Conservation (phyloP, 1,139 yeast species). For the Cylindricascospora bacillispora region DNA sequence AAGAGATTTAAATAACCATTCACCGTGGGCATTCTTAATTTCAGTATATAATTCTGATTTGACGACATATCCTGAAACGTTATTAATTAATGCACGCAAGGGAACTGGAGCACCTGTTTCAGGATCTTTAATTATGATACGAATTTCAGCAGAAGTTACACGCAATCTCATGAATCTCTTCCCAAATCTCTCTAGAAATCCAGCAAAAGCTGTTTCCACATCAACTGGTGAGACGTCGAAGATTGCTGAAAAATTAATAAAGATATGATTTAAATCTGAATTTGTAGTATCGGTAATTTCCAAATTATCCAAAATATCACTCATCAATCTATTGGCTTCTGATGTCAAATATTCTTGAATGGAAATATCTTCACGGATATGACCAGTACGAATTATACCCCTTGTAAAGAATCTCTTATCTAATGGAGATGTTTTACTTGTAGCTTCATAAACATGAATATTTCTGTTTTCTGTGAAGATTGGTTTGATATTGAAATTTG, state of each 20-base stretch:
- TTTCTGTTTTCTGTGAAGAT: conserved; percentile 94
- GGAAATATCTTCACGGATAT: conserved; percentile 81
- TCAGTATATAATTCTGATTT: conserved; percentile 91
- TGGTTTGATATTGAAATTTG: conserved; percentile 89
- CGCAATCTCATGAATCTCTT: conserved; percentile 93
- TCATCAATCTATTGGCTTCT: conserved; percentile 91
- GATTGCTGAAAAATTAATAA: conserved; percentile 90
- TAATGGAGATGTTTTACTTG: conserved; percentile 84
- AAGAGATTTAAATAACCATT: conserved; percentile 92
- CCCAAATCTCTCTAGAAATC: conserved; percentile 94
- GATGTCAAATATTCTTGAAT: conserved; percentile 90
- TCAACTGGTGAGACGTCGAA: conserved; percentile 90
- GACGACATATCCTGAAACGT: conserved; percentile 94
- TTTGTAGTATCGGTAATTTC: conserved; percentile 91
- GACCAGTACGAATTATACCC: conserved; percentile 94
- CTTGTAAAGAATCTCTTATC: conserved; percentile 94
- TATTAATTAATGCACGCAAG: conserved; percentile 88
- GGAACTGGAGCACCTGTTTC: conserved; percentile 84
- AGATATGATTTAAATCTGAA: conserved; percentile 91
- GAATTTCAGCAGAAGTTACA: conserved; percentile 92
- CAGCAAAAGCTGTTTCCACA: conserved; percentile 95
- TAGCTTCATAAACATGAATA: conserved; percentile 93
- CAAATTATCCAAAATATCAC: conserved; percentile 86
- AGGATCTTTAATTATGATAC: conserved; percentile 90
- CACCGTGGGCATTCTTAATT: conserved; percentile 80